These are phyloP conservation scores for Trifolium subterraneum DNA, from an alignment of 306 rosid species.

Conservation along the genomic window DNA sequence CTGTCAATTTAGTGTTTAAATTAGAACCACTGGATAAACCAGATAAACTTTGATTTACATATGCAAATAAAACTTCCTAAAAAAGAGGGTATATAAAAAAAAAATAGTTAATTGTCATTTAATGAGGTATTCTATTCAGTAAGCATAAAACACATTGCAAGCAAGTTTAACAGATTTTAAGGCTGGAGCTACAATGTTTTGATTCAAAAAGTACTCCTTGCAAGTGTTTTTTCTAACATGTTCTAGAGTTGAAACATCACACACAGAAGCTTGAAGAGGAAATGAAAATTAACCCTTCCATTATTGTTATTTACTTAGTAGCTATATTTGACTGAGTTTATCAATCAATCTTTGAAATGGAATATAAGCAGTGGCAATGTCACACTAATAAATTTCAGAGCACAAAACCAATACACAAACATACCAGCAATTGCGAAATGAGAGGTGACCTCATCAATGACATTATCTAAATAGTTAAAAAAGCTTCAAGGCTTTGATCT, in stretches of 20 bases:
- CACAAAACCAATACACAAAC: not conserved
- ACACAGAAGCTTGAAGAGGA: not conserved
- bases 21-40: not conserved
- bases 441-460: not conserved
- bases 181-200: not conserved
- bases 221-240: not conserved
- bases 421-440: not conserved
- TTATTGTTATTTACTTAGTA: too few relatives aligned
- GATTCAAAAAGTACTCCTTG: not conserved
- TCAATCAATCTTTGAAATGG: not conserved
- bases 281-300: not conserved
- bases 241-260: not conserved
- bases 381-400: not conserved
- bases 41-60: not conserved
- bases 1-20: not conserved
- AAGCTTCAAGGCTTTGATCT: not conserved
- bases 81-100: not conserved
- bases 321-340: not conserved
- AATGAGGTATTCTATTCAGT: not conserved
- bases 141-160: not conserved
- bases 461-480: not conserved
- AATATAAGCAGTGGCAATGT: not conserved
- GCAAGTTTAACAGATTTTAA: not conserved
- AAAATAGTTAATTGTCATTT: not conserved
- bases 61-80: not conserved